phyloP scores from a whole-genome alignment of 441 rosid genomes.

The Arabidopsis hybrid region DNA sequence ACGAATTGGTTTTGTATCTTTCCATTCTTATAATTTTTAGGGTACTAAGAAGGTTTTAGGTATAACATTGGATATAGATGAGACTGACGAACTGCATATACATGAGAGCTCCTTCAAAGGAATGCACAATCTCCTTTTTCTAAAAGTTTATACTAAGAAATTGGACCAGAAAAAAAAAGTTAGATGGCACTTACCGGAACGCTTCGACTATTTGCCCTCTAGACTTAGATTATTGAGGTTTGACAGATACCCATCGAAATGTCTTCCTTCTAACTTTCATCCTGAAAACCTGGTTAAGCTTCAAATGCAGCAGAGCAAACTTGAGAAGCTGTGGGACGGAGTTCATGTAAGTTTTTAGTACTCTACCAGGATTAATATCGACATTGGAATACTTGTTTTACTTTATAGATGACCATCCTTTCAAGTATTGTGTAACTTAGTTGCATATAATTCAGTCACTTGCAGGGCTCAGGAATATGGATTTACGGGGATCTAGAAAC shows the following conservation, averaged over 20 bases:
- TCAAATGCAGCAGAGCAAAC: background rate
- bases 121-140: constrained; percentile 19
- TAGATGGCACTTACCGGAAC: background rate
- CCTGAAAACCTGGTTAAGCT: background rate
- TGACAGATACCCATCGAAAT: background rate
- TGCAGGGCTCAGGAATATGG: background rate
- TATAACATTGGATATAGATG: background rate
- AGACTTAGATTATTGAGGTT: background rate
- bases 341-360: background rate
- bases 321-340: background rate
- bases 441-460: background rate
- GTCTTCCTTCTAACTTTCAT: background rate
- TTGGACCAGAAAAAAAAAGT: background rate
- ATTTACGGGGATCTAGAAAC: background rate
- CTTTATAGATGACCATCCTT: background rate
- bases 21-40: no score
- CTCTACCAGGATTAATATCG: no score
- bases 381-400: background rate
- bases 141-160: background rate
- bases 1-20: no score
- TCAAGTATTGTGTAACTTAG: no score
- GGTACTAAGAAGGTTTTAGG: no score
- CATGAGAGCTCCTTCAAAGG: background rate
- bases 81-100: background rate
- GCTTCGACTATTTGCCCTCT: background rate